Conservation (phyloP, 2,329 filamentous ascomycete genomes). For the Fusarium succisae region DNA sequence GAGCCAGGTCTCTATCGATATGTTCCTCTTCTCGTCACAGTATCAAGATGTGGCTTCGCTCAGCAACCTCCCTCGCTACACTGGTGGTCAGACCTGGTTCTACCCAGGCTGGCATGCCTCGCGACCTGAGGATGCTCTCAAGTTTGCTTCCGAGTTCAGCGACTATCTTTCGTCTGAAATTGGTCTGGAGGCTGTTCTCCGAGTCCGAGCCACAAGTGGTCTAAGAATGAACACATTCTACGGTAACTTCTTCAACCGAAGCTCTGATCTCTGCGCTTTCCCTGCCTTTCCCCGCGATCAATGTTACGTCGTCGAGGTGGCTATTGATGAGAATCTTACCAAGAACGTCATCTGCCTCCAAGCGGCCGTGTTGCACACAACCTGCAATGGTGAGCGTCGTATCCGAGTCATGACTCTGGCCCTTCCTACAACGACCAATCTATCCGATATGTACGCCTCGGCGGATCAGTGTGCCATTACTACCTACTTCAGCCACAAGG, state of each 20-base stretch:
- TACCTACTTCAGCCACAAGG: slow-evolving; percentile 96
- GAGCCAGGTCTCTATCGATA: slow-evolving; percentile 97
- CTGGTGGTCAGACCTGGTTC: slow-evolving; percentile 97
- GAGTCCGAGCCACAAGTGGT: slow-evolving; percentile 93
- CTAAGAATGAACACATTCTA: slow-evolving; percentile 98
- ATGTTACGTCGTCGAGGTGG: slow-evolving; percentile 96
- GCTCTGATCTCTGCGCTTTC: slow-evolving; percentile 96
- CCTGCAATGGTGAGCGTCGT: slow-evolving; percentile 94
- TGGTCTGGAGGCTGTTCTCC: slow-evolving; percentile 92
- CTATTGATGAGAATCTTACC: slow-evolving; percentile 92
- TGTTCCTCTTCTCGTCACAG: slow-evolving; percentile 95
- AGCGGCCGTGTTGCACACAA: slow-evolving; percentile 94
- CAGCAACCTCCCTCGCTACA: slow-evolving; percentile 94
- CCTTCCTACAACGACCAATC: slow-evolving; percentile 88
- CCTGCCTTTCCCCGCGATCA: slow-evolving; percentile 97
- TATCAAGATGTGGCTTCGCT: slow-evolving; percentile 98
- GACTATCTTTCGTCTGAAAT: slow-evolving; percentile 98
- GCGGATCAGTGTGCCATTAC: slow-evolving; percentile 94
- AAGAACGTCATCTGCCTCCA: slow-evolving; percentile 95
- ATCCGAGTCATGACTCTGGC: slow-evolving; percentile 95
- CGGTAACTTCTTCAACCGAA: slow-evolving; percentile 99
- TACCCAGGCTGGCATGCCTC: slow-evolving; percentile 98
- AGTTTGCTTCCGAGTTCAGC: slow-evolving; percentile 96
- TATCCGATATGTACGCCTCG: slow-evolving; percentile 92
- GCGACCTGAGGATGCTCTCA: slow-evolving; percentile 93